Evolutionary conservation across 1,284 basidiomycete genomes (phyloP), one percentile per base, ranked within the genome.

Genomic region (Ganoderma lucidum): DNA sequence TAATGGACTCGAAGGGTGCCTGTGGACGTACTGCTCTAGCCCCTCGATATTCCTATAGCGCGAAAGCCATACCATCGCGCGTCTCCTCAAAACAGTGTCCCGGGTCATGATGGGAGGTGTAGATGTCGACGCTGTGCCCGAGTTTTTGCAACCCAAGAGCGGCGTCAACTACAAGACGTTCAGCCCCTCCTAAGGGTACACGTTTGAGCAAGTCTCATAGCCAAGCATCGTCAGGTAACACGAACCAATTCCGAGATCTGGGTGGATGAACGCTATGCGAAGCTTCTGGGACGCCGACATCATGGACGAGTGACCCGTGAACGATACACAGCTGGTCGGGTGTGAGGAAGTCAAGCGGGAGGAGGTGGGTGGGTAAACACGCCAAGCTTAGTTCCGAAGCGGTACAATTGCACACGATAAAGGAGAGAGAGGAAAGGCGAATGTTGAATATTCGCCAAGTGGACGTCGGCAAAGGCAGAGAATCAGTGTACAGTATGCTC

Each of bases 121-220:
- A 98, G 62, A 99, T 90, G 76, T 93, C 88, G n/a, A 99, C 94
- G 0, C 87, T 83, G 79, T 99, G 96, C 0, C 97, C 97, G 3
- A 91, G 86, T 12, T 87, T 83, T 79, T 98, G 93, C 17, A 99
- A 83, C 1, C 95, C 93, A 0, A 97, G 84, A 0, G 97, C 97
- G 19, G 96, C 96, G 80, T 99, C 97, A n/a, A 99, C 96, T 1
- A 99, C 91, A 10, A 99, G 87, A 58, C 96, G 87, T 81, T 99
- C 97, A 0, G 97, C 97, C 15, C 97, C 97, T 74, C 96, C 96
- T 97, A 74, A 28, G 59, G 51, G 60, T 30, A 35, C 62, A 37
- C 75, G 32, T 32, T 37, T 39, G 6, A 42, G 23, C 6, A 14
- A 12, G 17, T 10, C 19, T 28, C 55, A 44, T 65, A 64, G 51